These are phyloP conservation scores for Pyrenophora seminiperda DNA, from an alignment of 2,329 filamentous ascomycete genomes.

Conservation along the genomic window DNA sequence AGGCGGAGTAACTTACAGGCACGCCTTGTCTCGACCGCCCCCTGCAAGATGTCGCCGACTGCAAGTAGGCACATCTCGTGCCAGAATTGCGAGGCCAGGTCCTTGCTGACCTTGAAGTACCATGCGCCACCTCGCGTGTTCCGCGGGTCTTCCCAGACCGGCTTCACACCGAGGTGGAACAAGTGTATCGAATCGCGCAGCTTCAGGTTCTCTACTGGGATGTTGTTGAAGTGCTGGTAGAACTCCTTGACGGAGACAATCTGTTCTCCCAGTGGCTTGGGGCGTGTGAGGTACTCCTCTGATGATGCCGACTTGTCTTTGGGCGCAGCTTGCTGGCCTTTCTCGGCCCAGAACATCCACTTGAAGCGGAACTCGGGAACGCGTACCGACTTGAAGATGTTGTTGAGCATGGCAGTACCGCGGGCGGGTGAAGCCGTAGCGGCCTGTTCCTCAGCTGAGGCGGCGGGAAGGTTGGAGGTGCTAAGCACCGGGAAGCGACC, in stretches of 20 bases:
- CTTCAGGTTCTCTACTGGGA: conserved; percentile 73
- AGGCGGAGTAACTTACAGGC: conserved; percentile 58
- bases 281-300: conserved; percentile 53
- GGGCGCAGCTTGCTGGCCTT: conserved; percentile 37
- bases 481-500: conserved; percentile 42
- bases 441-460: conserved; percentile 64
- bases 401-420: conserved; percentile 72
- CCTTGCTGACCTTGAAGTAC: conserved; percentile 89
- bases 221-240: conserved; percentile 67
- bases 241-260: conserved; percentile 57
- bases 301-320: conserved; percentile 22
- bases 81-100: conserved; percentile 73
- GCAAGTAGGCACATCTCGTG: conserved; percentile 80
- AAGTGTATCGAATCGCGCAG: conserved; percentile 73
- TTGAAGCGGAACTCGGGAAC: conserved; percentile 57
- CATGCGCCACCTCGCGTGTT: conserved; percentile 86
- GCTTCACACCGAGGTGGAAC: conserved; percentile 81
- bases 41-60: conserved; percentile 80
- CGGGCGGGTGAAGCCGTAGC: conserved; percentile 73
- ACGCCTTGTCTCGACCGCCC: conserved; percentile 64
- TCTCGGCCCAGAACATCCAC: conserved; percentile 61
- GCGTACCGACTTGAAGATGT: conserved; percentile 53
- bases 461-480: conserved; percentile 59
- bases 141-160: conserved; percentile 83
- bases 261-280: conserved; percentile 50